phyloP scores from a whole-genome alignment of 768 basidiomycete genomes.

The Imleria badia region DNA sequence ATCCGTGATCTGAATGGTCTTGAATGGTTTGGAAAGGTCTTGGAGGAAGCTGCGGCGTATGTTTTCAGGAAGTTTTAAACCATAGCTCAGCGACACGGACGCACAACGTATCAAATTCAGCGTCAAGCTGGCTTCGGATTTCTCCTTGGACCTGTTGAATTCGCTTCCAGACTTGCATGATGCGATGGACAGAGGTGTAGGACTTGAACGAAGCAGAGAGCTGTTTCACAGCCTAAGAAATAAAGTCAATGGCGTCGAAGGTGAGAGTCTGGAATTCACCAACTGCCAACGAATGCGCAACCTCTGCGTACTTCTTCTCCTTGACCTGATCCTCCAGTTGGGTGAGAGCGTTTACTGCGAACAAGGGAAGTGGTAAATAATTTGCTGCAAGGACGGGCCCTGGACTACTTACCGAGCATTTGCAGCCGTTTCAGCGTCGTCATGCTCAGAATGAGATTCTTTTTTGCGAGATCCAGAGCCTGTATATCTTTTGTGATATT shows the following conservation, averaged over 20 bases:
- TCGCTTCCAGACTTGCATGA: constrained; percentile 74
- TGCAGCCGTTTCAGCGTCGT: constrained; percentile 86
- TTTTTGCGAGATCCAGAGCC: constrained; percentile 88
- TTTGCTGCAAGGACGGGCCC: background rate
- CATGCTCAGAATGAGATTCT: constrained; percentile 87
- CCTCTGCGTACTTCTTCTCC: constrained; percentile 78
- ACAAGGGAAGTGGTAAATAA: background rate
- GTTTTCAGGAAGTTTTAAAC: background rate
- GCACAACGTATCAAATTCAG: constrained; percentile 91
- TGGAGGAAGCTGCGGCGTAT: constrained; percentile 67
- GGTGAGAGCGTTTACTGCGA: constrained; percentile 73
- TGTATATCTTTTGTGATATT: constrained; percentile 98
- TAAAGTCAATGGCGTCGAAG: background rate
- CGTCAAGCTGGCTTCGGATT: constrained; percentile 76
- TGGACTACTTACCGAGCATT: constrained; percentile 75
- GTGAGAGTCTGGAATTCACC: constrained; percentile 33
- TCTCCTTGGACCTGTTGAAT: constrained; percentile 83
- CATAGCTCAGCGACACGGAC: constrained; percentile 31
- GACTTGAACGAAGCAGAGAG: constrained; percentile 79
- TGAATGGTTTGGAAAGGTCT: constrained; percentile 66
- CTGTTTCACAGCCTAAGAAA: constrained; percentile 77
- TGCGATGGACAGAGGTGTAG: constrained; percentile 71
- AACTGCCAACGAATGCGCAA: constrained; percentile 79
- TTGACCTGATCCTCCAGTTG: constrained; percentile 79
- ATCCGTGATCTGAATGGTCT: constrained; percentile 65